phyloP scores from a whole-genome alignment of 495 filamentous ascomycete genomes.

The Hypoxylon perforatum region DNA sequence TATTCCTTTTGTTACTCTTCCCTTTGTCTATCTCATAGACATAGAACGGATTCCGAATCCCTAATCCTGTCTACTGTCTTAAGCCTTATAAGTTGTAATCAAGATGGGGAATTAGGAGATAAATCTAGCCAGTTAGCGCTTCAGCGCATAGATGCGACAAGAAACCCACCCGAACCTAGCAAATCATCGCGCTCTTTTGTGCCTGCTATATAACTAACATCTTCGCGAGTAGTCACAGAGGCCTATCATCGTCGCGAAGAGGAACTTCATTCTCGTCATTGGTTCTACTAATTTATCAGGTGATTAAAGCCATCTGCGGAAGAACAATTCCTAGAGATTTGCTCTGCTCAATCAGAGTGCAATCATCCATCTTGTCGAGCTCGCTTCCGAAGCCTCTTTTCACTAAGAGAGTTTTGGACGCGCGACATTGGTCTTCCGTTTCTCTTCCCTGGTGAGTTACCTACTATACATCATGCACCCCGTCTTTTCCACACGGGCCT shows the following conservation, averaged over 20 bases:
- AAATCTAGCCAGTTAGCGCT: conserved; percentile 47
- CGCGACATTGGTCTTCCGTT: conserved; percentile 42
- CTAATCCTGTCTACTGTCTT: conserved; percentile 16
- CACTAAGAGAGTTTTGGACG: conserved; percentile 26
- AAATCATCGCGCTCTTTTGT: conserved; percentile 57
- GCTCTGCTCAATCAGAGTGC: conserved; percentile 53
- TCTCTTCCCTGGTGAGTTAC: conserved; percentile 30
- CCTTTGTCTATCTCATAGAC: conserved; percentile 26
- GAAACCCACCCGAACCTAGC: conserved; percentile 44
- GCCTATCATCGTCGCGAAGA: conserved; percentile 59
- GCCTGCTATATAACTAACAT: conserved; percentile 46
- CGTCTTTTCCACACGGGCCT: conserved; percentile 28
- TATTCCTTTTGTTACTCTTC: conserved; percentile 3
- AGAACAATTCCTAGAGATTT: conserved; percentile 51
- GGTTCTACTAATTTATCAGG: conserved; percentile 57
- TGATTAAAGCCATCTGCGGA: conserved; percentile 63
- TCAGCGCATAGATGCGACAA: conserved; percentile 46
- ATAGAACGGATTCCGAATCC: conserved; percentile 10
- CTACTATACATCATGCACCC: conserved; percentile 37
- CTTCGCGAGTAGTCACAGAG: conserved; percentile 52
- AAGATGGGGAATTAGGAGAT: conserved; percentile 21
- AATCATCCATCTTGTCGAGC: conserved; percentile 30
- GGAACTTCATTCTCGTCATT: conserved; percentile 53
- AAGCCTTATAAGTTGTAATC: conserved; percentile 19
- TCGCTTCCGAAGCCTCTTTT: conserved; percentile 32